phyloP scores from a whole-genome alignment of 2,329 filamentous ascomycete genomes.

The Amphichorda felina region DNA sequence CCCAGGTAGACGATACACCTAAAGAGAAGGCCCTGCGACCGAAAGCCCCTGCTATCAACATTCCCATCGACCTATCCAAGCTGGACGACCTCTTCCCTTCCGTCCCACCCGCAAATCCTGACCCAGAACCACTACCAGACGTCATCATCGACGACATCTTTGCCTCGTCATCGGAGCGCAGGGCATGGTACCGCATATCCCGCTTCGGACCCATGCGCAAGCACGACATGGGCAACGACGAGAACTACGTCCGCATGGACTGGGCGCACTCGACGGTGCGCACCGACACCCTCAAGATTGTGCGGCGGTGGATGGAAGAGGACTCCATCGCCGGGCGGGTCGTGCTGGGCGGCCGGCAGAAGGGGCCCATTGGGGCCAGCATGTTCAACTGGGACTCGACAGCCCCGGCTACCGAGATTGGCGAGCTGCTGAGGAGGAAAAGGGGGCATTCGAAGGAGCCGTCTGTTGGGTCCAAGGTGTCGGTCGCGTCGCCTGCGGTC shows the following conservation, averaged over 20 bases:
- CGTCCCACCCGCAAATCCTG: slow-evolving; percentile 9
- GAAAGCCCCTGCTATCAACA: neutral
- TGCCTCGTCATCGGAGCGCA: slow-evolving; percentile 42
- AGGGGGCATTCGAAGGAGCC: slow-evolving; percentile 9
- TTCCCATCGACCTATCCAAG: neutral
- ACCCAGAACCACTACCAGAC: slow-evolving; percentile 28
- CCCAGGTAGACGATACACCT: neutral
- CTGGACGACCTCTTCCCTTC: slow-evolving; percentile 20
- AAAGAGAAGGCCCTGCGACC: neutral
- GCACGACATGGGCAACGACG: slow-evolving; percentile 43
- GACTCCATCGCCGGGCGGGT: slow-evolving; percentile 44
- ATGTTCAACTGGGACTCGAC: slow-evolving; percentile 52
- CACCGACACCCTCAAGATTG: slow-evolving; percentile 41
- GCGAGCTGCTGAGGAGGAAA: slow-evolving; percentile 15
- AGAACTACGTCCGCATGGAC: slow-evolving; percentile 45
- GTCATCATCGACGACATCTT: slow-evolving; percentile 40
- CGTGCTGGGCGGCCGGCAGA: slow-evolving; percentile 20
- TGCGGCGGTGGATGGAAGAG: slow-evolving; percentile 55
- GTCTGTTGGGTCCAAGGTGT: slow-evolving; percentile 11
- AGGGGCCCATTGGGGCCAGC: slow-evolving; percentile 27
- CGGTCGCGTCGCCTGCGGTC: slow-evolving; percentile 11
- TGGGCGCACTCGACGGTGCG: slow-evolving; percentile 46
- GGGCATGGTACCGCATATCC: slow-evolving; percentile 53
- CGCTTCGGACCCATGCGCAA: slow-evolving; percentile 46
- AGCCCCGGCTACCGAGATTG: slow-evolving; percentile 35